These are phyloP conservation scores for Entomortierella lignicola DNA, from an alignment of 192 early-diverging fungal genomes.

Conservation along the genomic window DNA sequence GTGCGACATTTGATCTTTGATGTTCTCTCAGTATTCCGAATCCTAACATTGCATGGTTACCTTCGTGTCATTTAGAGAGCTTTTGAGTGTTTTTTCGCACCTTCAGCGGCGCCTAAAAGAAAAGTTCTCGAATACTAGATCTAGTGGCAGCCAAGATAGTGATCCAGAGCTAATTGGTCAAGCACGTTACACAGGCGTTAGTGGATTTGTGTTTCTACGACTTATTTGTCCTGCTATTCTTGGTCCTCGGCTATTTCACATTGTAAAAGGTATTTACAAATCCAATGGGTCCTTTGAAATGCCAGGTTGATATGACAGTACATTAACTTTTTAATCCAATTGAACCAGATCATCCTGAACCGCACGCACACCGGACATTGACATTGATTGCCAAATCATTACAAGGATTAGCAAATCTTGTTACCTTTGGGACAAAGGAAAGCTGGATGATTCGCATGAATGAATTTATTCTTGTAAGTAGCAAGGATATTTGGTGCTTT, in stretches of 20 bases:
- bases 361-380: conserved; percentile 67
- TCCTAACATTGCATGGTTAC: neutral
- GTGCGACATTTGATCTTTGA: neutral
- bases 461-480: conserved; percentile 63
- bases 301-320: neutral
- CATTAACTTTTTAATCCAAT: neutral
- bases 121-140: conserved; percentile 48
- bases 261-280: conserved; percentile 71
- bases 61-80: conserved; percentile 47
- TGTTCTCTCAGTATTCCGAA: too few species aligned
- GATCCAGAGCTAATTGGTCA: conserved; percentile 34
- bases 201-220: conserved; percentile 78
- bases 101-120: conserved; percentile 54
- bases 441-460: conserved; percentile 77
- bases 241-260: conserved; percentile 74
- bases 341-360: conserved; percentile 63
- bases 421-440: conserved; percentile 72
- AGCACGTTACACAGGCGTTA: conserved; percentile 48
- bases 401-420: conserved; percentile 76
- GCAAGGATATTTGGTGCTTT: neutral
- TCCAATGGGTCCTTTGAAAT: too few species aligned
- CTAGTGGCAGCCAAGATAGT: conserved; percentile 55
- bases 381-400: conserved; percentile 80
- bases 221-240: conserved; percentile 80
- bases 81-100: conserved; percentile 61